Percentiles rank a stretch among this genome's conserved stretches.
phyloP scores from a whole-genome alignment of 164 flowering plant species.

The Santalum album region DNA sequence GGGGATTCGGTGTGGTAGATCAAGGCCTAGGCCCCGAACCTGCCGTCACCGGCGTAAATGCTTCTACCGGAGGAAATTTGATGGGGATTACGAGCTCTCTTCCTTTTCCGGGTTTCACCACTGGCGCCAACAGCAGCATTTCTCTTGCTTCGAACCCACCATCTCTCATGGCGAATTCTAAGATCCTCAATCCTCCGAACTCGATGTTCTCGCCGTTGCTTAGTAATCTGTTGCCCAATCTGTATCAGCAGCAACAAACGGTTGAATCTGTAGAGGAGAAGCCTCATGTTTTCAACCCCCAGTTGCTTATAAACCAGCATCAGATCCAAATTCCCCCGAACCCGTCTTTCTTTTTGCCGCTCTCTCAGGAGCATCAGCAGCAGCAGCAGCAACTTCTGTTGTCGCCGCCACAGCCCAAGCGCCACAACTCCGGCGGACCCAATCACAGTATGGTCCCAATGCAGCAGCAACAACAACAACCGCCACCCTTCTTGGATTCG shows the following conservation, averaged over 20 bases:
- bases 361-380: slow-evolving; percentile 29
- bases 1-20: slow-evolving; percentile 47
- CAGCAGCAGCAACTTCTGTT: slow-evolving; percentile 35
- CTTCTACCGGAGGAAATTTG: slow-evolving; percentile 8
- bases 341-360: slow-evolving; percentile 43
- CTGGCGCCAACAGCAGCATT: neutral
- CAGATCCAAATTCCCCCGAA: slow-evolving; percentile 37
- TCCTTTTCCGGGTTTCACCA: slow-evolving; percentile 17
- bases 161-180: slow-evolving; percentile 3
- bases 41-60: neutral
- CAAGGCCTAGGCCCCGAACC: slow-evolving; percentile 28
- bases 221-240: slow-evolving; percentile 24
- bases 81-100: slow-evolving; percentile 11
- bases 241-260: slow-evolving; percentile 16
- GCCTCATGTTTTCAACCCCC: slow-evolving; percentile 51
- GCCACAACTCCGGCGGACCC: slow-evolving; percentile 28
- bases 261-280: slow-evolving; percentile 36
- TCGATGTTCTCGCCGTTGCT: slow-evolving; percentile 20
- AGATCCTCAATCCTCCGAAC: slow-evolving; percentile 12
- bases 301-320: slow-evolving; percentile 30
- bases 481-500: slow-evolving; percentile 31
- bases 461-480: too few species aligned
- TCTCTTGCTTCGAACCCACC: slow-evolving; percentile 7
- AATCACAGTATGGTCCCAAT: slow-evolving; percentile 10
- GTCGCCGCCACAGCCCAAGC: slow-evolving; percentile 48